phyloP scores from a whole-genome alignment of 164 flowering plant species.

The Platanus orientalis region DNA sequence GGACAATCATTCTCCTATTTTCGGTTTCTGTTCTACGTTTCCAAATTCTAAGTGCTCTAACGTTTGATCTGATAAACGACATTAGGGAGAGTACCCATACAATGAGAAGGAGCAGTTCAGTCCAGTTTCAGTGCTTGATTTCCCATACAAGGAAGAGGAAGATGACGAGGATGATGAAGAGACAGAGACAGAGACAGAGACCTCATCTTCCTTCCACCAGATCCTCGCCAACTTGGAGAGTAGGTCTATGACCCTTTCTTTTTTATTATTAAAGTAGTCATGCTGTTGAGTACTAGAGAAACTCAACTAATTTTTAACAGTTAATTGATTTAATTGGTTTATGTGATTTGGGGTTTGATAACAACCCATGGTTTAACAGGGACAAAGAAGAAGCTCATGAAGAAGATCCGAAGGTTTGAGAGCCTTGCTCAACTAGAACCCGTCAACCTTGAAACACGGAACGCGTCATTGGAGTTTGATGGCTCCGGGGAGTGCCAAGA shows the following conservation, averaged over 20 bases:
- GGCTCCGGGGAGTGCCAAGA: constrained; percentile 19
- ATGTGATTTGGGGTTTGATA: too few relatives aligned
- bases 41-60: background rate
- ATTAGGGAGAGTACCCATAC: constrained; percentile 27
- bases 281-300: too few relatives aligned
- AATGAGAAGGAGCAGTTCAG: constrained; percentile 70
- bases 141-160: constrained; percentile 51
- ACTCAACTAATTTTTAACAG: background rate
- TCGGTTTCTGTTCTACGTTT: too few relatives aligned
- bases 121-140: constrained; percentile 73
- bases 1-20: too few relatives aligned
- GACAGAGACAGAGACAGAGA: constrained; percentile 5
- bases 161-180: constrained; percentile 37
- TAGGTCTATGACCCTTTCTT: constrained; percentile 16
- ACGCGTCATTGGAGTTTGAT: constrained; percentile 26
- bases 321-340: too few relatives aligned
- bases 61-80: background rate
- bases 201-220: constrained; percentile 28
- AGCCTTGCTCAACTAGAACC: constrained; percentile 45
- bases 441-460: constrained; percentile 38
- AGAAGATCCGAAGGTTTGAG: constrained; percentile 42
- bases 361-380: constrained; percentile 27
- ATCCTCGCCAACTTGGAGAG: constrained; percentile 39
- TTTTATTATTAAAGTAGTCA: background rate
- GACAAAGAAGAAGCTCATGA: constrained; percentile 36